phyloP scores from a whole-genome alignment of 164 flowering plant species.

The Aristolochia contorta region DNA sequence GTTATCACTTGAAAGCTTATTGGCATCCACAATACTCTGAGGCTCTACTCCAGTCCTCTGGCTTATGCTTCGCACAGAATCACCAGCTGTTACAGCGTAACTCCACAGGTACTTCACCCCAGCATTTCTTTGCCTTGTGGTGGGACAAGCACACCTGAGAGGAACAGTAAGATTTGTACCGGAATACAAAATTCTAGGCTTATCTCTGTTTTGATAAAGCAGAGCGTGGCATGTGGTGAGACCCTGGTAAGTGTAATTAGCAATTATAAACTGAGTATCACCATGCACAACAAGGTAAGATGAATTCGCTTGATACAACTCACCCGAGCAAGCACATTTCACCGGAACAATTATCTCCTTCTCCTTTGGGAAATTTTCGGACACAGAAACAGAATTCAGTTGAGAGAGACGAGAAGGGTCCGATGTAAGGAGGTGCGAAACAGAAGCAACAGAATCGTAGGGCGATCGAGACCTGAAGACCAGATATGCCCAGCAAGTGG shows the following conservation, averaged over 20 bases:
- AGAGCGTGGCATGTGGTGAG: constrained; percentile 60
- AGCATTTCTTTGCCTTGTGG: constrained; percentile 25
- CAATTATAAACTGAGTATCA: constrained; percentile 28
- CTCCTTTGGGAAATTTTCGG: constrained; percentile 21
- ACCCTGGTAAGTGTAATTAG: constrained; percentile 57
- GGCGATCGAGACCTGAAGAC: constrained; percentile 45
- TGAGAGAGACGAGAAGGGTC: constrained; percentile 34
- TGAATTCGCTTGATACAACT: constrained; percentile 42
- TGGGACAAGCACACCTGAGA: constrained; percentile 65
- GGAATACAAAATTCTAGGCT: constrained; percentile 7
- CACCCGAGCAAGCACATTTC: constrained; percentile 47
- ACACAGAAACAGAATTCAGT: constrained; percentile 34
- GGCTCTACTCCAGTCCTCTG: constrained; percentile 20
- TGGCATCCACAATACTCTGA: constrained; percentile 29
- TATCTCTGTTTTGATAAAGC: constrained; percentile 27
- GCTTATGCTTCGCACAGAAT: constrained; percentile 22
- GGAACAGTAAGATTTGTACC: constrained; percentile 33
- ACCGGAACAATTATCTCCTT: constrained; percentile 53
- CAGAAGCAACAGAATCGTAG: constrained; percentile 37
- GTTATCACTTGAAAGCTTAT: constrained; percentile 25
- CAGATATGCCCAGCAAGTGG: constrained; percentile 45
- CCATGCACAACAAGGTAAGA: constrained; percentile 23
- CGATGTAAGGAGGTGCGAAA: constrained; percentile 35
- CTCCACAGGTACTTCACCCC: constrained; percentile 41
- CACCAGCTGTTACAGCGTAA: constrained; percentile 28